Percentiles rank a stretch among this genome's conserved stretches.
phyloP scores from a whole-genome alignment of 163 green algal species.

The Scenedesmus sp. region DNA sequence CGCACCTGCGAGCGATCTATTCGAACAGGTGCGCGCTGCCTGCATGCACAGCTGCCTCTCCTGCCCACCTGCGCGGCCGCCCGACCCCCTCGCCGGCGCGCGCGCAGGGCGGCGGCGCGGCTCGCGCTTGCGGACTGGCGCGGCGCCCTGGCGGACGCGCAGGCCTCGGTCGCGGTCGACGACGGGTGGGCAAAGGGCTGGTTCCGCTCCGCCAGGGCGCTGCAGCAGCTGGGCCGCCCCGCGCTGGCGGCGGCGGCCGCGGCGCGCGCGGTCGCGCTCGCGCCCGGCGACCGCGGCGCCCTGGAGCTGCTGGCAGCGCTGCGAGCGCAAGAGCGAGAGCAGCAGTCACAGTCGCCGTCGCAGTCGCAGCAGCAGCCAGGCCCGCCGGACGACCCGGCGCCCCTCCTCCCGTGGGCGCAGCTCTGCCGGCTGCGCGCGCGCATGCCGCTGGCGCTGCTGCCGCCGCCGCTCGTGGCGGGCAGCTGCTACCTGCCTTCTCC shows the following conservation, averaged over 20 bases:
- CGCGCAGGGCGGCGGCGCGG: no score
- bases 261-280: constrained; percentile 2
- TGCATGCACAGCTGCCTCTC: background rate
- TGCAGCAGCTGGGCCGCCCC: constrained; percentile 5
- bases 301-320: background rate
- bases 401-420: background rate
- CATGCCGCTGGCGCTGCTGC: constrained; percentile 5
- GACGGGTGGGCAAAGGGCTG: constrained; percentile 29
- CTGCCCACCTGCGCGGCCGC: background rate
- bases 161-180: constrained; percentile 29
- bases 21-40: constrained; percentile 24
- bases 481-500: constrained; percentile 1
- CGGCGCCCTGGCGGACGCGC: constrained; percentile 29
- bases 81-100: no score
- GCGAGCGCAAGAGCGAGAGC: background rate
- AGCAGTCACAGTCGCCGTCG: constrained; percentile 6
- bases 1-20: constrained; percentile 16
- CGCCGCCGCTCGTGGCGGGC: constrained; percentile 6
- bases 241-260: constrained; percentile 4
- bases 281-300: background rate
- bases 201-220: constrained; percentile 30
- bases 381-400: background rate
- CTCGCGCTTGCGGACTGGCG: constrained; percentile 9
- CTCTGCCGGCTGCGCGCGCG: background rate
- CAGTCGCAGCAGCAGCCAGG: constrained; percentile 19